Evolutionary conservation across 768 basidiomycete species (phyloP).

Genomic region (Termitomyces sp.): DNA sequence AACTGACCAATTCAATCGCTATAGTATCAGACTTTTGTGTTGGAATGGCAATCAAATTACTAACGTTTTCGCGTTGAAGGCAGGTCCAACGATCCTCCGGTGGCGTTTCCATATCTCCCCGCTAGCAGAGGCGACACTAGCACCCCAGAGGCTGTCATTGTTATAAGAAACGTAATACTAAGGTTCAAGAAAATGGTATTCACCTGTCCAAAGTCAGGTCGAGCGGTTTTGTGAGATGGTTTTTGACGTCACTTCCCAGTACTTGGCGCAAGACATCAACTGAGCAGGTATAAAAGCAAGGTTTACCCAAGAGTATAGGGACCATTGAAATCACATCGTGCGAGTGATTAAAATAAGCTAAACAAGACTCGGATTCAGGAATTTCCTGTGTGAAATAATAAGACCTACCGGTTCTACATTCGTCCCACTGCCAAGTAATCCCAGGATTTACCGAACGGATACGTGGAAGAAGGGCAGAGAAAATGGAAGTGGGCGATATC

Average conservation of each 20-base stretch:
- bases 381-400: neutral
- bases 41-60: neutral
- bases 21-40: neutral
- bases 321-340: conserved; percentile 21
- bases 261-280: conserved; percentile 19
- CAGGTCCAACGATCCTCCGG: conserved; percentile 25
- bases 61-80: conserved; percentile 24
- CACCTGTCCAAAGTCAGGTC: conserved; percentile 3
- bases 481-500: conserved; percentile 6
- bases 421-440: conserved; percentile 9
- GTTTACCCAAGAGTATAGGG: conserved; percentile 13
- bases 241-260: conserved; percentile 13
- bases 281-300: conserved; percentile 17
- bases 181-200: neutral
- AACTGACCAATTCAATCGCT: conserved; percentile 9
- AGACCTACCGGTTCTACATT: conserved; percentile 3
- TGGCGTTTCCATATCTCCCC: conserved; percentile 28
- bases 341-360: conserved; percentile 18
- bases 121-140: conserved; percentile 25
- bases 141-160: conserved; percentile 23
- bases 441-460: conserved; percentile 10
- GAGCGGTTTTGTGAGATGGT: conserved; percentile 9
- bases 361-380: neutral
- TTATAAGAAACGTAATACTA: neutral
- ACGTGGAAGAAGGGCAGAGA: conserved; percentile 7